A percentile compares a stretch with the other conserved stretches of the same genome.
Conservation (phyloP, 1,284 basidiomycete genomes). For the Singerocomus inundabilis region DNA sequence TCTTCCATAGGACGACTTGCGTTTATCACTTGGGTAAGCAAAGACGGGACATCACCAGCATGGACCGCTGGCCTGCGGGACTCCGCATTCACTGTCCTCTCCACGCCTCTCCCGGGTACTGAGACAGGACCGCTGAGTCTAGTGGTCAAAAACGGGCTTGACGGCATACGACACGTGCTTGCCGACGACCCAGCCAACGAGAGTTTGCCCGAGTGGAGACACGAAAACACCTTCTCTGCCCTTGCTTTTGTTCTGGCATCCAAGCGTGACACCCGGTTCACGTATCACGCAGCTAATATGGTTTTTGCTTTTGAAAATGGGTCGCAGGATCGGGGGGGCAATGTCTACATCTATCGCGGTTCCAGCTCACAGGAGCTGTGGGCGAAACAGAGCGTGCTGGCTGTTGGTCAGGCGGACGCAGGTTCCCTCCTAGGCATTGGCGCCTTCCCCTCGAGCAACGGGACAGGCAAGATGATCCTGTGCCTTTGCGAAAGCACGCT, state of each 20-base stretch:
- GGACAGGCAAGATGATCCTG: conserved; percentile 45
- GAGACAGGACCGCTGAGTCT: conserved; percentile 43
- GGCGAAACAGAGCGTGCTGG: conserved; percentile 79
- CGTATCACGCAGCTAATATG: conserved; percentile 58
- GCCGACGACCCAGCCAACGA: conserved; percentile 17
- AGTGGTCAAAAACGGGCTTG: conserved; percentile 77
- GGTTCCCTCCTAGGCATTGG: conserved; percentile 83
- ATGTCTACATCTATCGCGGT: conserved; percentile 81
- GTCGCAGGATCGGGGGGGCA: conserved; percentile 60
- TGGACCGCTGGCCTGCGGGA: conserved; percentile 41
- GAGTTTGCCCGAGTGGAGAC: conserved; percentile 58
- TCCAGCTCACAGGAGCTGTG: conserved; percentile 47
- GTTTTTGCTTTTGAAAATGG: conserved; percentile 85
- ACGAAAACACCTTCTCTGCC: conserved; percentile 80
- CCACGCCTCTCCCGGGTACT: conserved; percentile 58
- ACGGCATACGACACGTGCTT: conserved; percentile 74
- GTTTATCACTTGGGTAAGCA: conserved; percentile 62
- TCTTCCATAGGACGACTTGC: conserved; percentile 59
- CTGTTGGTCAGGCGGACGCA: conserved; percentile 61
- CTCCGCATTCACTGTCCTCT: conserved; percentile 53
- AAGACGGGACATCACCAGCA: conserved; percentile 45
- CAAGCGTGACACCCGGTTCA: conserved; percentile 86
- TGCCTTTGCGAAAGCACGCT: conserved; percentile 80
- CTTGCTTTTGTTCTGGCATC: conserved; percentile 93
- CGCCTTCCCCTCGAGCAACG: conserved; percentile 36